These are phyloP conservation scores for Metschnikowia vanudenii DNA, from an alignment of 805 yeast species.

Conservation along the genomic window DNA sequence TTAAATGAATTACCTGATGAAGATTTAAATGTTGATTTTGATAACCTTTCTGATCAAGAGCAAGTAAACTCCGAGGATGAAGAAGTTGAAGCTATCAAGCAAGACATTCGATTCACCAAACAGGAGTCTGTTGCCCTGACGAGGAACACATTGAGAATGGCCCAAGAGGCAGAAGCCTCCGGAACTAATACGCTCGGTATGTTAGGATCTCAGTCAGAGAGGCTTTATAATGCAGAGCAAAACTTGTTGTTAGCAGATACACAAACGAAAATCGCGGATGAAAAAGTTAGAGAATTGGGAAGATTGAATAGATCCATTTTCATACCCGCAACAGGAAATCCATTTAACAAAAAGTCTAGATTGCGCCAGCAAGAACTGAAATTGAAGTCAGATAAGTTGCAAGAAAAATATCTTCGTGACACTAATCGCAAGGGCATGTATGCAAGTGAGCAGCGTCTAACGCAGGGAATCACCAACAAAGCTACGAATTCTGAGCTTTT, in stretches of 20 bases:
- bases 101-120: constrained; percentile 77
- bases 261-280: constrained; percentile 79
- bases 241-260: constrained; percentile 74
- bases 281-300: constrained; percentile 74
- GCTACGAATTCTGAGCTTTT: constrained; percentile 37
- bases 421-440: constrained; percentile 57
- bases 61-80: constrained; percentile 67
- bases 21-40: constrained; percentile 39
- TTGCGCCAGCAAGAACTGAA: constrained; percentile 70
- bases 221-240: constrained; percentile 75
- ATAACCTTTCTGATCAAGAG: constrained; percentile 38
- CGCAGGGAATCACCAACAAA: constrained; percentile 51
- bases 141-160: constrained; percentile 68
- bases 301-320: constrained; percentile 78
- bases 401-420: constrained; percentile 62
- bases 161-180: constrained; percentile 47
- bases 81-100: constrained; percentile 83
- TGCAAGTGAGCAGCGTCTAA: constrained; percentile 67
- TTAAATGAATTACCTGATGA: constrained; percentile 30
- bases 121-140: constrained; percentile 85
- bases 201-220: constrained; percentile 91
- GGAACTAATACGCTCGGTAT: constrained; percentile 77
- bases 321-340: constrained; percentile 76
- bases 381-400: constrained; percentile 58
- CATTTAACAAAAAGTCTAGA: constrained; percentile 81